These are phyloP conservation scores for Ceratocystis albifundus DNA, from an alignment of 2,329 filamentous ascomycete species.

Conservation along the genomic window DNA sequence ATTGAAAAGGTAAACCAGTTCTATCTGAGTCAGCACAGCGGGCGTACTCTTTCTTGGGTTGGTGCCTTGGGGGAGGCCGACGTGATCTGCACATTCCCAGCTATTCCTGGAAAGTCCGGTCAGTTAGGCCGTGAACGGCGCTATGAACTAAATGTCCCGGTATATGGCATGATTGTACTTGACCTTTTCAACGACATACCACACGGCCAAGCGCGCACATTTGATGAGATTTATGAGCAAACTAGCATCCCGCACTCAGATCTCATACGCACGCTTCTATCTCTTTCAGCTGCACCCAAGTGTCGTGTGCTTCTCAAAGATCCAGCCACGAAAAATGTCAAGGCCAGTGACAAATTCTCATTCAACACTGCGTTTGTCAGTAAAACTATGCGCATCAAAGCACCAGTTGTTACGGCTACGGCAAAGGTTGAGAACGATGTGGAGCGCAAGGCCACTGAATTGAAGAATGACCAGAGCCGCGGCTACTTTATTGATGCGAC, in stretches of 20 bases:
- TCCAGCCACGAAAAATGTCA: constrained; percentile 66
- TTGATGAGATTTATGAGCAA: constrained; percentile 69
- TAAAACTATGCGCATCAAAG: constrained; percentile 78
- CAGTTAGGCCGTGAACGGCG: constrained; percentile 52
- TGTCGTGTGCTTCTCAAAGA: constrained; percentile 71
- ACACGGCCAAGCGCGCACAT: constrained; percentile 35
- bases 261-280: constrained; percentile 65
- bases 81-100: constrained; percentile 66
- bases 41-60: constrained; percentile 77
- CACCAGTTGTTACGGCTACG: constrained; percentile 66
- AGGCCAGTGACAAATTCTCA: constrained; percentile 62
- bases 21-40: constrained; percentile 78
- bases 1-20: constrained; percentile 58
- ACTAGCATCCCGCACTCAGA: constrained; percentile 69
- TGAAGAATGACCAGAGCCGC: constrained; percentile 62
- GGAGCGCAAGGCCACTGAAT: constrained; percentile 59
- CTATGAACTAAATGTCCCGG: constrained; percentile 86
- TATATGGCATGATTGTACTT: constrained; percentile 82
- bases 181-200: constrained; percentile 74
- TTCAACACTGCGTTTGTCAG: constrained; percentile 76
- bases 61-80: constrained; percentile 66
- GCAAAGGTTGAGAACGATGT: constrained; percentile 73
- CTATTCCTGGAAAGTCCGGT: constrained; percentile 56
- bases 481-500: constrained; percentile 63
- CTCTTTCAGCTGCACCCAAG: constrained; percentile 72